Evolutionary conservation across 2,329 filamentous ascomycete species (phyloP).

Genomic region (Calonectria leucothoes): DNA sequence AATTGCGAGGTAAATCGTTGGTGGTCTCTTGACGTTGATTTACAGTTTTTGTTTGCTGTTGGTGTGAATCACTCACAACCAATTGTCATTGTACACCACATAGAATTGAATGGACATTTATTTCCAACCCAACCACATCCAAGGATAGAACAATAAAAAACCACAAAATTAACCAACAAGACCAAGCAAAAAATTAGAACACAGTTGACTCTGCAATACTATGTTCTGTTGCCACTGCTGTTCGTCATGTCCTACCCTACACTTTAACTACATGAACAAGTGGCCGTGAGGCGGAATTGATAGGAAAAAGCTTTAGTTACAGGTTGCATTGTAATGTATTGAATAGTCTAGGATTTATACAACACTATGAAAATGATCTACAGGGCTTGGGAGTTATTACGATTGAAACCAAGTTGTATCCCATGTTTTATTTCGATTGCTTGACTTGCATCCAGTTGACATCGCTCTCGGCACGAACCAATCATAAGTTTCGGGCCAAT

Average conservation of each 20-base stretch:
- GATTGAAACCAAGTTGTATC: too few species aligned
- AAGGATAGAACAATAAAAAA: background rate
- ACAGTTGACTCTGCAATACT: background rate
- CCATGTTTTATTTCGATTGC: background rate
- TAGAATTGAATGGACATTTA: background rate
- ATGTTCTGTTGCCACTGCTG: background rate
- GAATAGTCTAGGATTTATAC: background rate
- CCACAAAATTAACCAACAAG: background rate
- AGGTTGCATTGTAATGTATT: background rate
- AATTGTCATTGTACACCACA: background rate
- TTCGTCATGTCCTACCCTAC: background rate
- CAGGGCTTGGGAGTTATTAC: background rate
- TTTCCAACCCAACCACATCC: background rate
- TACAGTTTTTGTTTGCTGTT: background rate
- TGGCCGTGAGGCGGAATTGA: background rate
- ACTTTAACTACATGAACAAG: background rate
- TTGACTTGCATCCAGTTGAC: too few species aligned
- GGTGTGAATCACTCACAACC: background rate
- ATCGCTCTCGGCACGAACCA: background rate
- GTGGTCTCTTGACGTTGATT: background rate
- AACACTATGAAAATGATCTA: background rate
- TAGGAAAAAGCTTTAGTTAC: background rate
- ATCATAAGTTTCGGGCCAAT: background rate
- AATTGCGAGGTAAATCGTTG: background rate
- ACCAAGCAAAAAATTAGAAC: background rate